A percentile compares a stretch with the other conserved stretches of the same genome.
Evolutionary conservation across 805 yeast species (phyloP).

Genomic region (Ogataea sp.): DNA sequence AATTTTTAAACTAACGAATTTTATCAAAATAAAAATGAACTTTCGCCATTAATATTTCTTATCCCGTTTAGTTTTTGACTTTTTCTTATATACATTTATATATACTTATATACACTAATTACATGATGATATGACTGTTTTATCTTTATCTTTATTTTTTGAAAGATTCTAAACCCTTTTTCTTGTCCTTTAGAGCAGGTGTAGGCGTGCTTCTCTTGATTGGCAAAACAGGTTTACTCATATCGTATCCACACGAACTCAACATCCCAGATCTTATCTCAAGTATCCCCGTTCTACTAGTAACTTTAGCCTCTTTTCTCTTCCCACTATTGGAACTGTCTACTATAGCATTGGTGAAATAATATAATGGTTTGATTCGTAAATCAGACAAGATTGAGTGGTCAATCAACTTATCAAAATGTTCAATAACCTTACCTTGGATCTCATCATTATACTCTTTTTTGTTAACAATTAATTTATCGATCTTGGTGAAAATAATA

Average conservation of each 20-base stretch:
- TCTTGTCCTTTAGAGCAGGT: conserved; percentile 6
- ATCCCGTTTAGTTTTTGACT: too few species aligned
- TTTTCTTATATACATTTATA: too few species aligned
- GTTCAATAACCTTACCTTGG: too few species aligned
- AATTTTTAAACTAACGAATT: background rate
- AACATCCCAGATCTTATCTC: conserved; percentile 44
- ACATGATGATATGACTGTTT: background rate
- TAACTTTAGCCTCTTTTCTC: background rate
- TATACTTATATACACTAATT: too few species aligned
- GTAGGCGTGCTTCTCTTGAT: conserved; percentile 4
- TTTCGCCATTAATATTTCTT: background rate
- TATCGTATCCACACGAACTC: conserved; percentile 40
- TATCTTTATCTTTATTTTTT: background rate
- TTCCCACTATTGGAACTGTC: conserved; percentile 8
- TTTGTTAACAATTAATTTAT: conserved; percentile 32
- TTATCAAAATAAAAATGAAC: background rate
- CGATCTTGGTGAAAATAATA: conserved; percentile 71
- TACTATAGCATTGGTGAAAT: conserved; percentile 45
- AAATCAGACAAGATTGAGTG: conserved; percentile 32
- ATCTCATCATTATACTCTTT: too few species aligned
- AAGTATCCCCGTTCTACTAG: conserved; percentile 41
- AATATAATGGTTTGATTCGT: conserved; percentile 30
- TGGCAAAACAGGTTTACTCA: conserved; percentile 7
- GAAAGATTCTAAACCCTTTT: conserved; percentile 5
- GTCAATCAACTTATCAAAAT: conserved; percentile 30